phyloP scores from a whole-genome alignment of 179 eudicot genomes.

The Carnegiea gigantea region DNA sequence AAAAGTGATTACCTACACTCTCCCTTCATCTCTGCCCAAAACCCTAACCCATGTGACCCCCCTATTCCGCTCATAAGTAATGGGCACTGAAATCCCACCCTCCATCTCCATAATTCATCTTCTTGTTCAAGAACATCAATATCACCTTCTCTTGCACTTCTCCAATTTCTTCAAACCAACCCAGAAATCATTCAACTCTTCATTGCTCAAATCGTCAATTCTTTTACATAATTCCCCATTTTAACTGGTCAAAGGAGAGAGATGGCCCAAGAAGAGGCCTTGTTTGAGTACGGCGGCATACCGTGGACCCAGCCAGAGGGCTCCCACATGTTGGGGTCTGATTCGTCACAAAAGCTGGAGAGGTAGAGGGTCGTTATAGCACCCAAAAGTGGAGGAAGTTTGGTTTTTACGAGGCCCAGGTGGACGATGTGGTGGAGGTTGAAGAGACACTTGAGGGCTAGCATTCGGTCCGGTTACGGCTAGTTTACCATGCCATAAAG shows the following conservation, averaged over 20 bases:
- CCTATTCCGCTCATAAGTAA: no score
- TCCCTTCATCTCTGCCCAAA: no score
- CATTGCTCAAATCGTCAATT: slow-evolving; percentile 39
- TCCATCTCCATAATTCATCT: slow-evolving; percentile 36
- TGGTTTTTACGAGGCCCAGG: slow-evolving; percentile 38
- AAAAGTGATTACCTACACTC: no score
- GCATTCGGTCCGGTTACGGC: slow-evolving; percentile 18
- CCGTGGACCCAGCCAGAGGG: slow-evolving; percentile 46
- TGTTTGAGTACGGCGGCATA: slow-evolving; percentile 38
- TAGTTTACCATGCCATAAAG: no score
- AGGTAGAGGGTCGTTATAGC: slow-evolving; percentile 16
- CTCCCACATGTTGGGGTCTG: slow-evolving; percentile 42
- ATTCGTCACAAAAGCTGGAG: slow-evolving; percentile 28
- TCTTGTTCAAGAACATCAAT: slow-evolving; percentile 43
- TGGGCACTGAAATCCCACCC: slow-evolving; percentile 57
- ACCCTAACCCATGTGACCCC: no score
- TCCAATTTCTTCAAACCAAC: slow-evolving; percentile 42
- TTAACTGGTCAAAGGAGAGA: slow-evolving; percentile 15
- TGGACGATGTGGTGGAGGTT: slow-evolving; percentile 52
- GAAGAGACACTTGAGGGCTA: slow-evolving; percentile 67
- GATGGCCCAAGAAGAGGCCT: slow-evolving; percentile 12
- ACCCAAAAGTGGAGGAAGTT: slow-evolving; percentile 5
- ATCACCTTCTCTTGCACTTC: slow-evolving; percentile 45
- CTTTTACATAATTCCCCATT: slow-evolving; percentile 27
- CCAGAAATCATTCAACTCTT: slow-evolving; percentile 41